Evolutionary conservation across 2,329 filamentous ascomycete genomes (phyloP).

Genomic region (Beauveria sp.): DNA sequence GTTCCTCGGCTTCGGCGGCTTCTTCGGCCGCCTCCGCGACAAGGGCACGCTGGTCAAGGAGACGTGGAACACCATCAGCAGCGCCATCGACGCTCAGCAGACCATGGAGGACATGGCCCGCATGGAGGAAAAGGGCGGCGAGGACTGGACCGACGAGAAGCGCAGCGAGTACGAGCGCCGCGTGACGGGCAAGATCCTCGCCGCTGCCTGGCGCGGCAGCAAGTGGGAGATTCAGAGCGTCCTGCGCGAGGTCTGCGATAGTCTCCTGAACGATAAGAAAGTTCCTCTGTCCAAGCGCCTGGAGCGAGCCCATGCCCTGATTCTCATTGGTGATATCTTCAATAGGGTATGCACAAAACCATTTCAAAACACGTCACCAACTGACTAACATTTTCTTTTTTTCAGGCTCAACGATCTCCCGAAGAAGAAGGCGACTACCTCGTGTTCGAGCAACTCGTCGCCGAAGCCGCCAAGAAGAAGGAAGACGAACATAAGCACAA

Average conservation of each 20-base stretch:
- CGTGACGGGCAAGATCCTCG: slow-evolving; percentile 96
- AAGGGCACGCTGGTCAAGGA: slow-evolving; percentile 97
- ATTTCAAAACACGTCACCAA: not conserved
- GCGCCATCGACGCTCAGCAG: slow-evolving; percentile 93
- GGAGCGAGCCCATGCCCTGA: slow-evolving; percentile 82
- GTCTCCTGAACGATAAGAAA: slow-evolving; percentile 70
- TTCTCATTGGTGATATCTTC: slow-evolving; percentile 85
- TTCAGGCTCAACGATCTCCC: slow-evolving; percentile 74
- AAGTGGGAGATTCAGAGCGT: slow-evolving; percentile 98
- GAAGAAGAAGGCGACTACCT: slow-evolving; percentile 99
- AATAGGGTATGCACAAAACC: slow-evolving; percentile 55
- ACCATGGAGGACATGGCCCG: slow-evolving; percentile 99
- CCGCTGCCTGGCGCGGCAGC: slow-evolving; percentile 90
- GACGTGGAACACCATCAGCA: slow-evolving; percentile 95
- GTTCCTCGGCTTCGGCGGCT: slow-evolving; percentile 90
- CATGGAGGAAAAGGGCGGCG: slow-evolving; percentile 86
- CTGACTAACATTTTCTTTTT: not conserved
- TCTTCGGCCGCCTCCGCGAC: slow-evolving; percentile 89
- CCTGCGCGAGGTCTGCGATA: slow-evolving; percentile 87
- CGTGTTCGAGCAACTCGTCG: slow-evolving; percentile 96
- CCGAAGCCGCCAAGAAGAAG: slow-evolving; percentile 93
- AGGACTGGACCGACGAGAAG: slow-evolving; percentile 98
- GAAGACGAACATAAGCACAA: slow-evolving; percentile 66
- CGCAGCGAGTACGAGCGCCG: slow-evolving; percentile 90
- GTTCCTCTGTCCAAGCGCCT: slow-evolving; percentile 77